Evolutionary conservation across 2,329 filamentous ascomycete species (phyloP).

Genomic region (Raffaelea ambrosiae): DNA sequence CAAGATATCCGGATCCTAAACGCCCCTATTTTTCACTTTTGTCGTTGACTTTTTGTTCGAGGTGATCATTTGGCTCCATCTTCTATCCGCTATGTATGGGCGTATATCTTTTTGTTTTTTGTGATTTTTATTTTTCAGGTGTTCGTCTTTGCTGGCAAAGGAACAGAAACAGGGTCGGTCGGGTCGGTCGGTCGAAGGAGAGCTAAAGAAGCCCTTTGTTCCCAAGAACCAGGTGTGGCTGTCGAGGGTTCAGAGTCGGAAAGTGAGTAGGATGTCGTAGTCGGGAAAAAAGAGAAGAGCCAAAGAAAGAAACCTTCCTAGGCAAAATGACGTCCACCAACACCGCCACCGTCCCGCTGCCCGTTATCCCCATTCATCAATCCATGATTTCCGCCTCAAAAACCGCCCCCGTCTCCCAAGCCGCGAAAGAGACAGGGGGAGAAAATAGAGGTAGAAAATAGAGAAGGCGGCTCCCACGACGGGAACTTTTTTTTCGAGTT

Average conservation of each 20-base stretch:
- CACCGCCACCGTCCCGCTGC: no score
- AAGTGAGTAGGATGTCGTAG: no score
- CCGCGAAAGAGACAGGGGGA: not conserved
- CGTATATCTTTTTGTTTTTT: not conserved
- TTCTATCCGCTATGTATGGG: conserved; percentile 55
- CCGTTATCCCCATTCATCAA: no score
- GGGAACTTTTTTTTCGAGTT: not conserved
- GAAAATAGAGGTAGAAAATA: no score
- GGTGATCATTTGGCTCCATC: conserved; percentile 55
- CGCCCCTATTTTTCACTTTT: conserved; percentile 45
- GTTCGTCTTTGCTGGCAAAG: not conserved
- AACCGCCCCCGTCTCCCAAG: no score
- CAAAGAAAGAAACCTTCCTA: no score
- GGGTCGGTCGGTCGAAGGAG: conserved; percentile 13
- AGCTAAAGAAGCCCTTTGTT: conserved; percentile 27
- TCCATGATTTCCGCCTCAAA: no score
- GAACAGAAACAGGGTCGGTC: conserved; percentile 14
- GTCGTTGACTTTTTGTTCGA: conserved; percentile 17
- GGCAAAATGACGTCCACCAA: no score
- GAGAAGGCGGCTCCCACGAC: not conserved
- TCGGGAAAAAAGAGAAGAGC: no score
- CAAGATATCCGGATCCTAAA: conserved; percentile 79
- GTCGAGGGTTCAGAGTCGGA: no score
- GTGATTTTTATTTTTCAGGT: not conserved
- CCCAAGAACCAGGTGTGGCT: no score